Conservation (phyloP, 495 filamentous ascomycete genomes). For the Daldinia loculata region DNA sequence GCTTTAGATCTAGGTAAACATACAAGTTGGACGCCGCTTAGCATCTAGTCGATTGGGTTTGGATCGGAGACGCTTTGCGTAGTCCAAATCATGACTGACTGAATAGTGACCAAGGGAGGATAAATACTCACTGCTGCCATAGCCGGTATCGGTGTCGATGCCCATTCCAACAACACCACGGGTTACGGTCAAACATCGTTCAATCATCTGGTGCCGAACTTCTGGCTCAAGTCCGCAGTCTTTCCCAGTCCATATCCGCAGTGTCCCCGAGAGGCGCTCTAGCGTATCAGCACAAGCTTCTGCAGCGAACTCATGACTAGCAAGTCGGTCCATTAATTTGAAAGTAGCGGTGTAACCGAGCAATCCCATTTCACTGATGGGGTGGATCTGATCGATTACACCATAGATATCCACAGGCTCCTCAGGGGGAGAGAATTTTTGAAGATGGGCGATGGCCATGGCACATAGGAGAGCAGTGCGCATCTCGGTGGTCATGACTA, state of each 20-base stretch:
- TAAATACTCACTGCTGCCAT: slow-evolving; percentile 53
- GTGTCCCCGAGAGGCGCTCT: slow-evolving; percentile 61
- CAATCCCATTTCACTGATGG: slow-evolving; percentile 66
- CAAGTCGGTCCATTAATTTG: slow-evolving; percentile 69
- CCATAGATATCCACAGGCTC: slow-evolving; percentile 52
- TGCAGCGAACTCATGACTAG: slow-evolving; percentile 62
- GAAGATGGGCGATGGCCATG: slow-evolving; percentile 77
- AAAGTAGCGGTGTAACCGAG: slow-evolving; percentile 82
- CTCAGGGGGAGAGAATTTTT: slow-evolving; percentile 52
- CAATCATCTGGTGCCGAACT: slow-evolving; percentile 58
- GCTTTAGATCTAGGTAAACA: neutral
- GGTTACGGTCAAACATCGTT: slow-evolving; percentile 58
- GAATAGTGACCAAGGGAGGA: neutral
- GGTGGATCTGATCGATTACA: slow-evolving; percentile 58
- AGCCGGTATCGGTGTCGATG: slow-evolving; percentile 62
- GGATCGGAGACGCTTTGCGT: neutral
- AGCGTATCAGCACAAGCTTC: slow-evolving; percentile 56
- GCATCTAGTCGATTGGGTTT: neutral
- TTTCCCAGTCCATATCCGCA: slow-evolving; percentile 63
- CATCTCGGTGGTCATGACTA: slow-evolving; percentile 53
- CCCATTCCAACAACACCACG: slow-evolving; percentile 62
- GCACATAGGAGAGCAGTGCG: slow-evolving; percentile 74
- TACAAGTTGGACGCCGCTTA: slow-evolving; percentile 2
- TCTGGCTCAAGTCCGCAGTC: slow-evolving; percentile 55
- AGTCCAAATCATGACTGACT: slow-evolving; percentile 10